phyloP scores from a whole-genome alignment of 768 basidiomycete species.

The Lentinus brumalis region DNA sequence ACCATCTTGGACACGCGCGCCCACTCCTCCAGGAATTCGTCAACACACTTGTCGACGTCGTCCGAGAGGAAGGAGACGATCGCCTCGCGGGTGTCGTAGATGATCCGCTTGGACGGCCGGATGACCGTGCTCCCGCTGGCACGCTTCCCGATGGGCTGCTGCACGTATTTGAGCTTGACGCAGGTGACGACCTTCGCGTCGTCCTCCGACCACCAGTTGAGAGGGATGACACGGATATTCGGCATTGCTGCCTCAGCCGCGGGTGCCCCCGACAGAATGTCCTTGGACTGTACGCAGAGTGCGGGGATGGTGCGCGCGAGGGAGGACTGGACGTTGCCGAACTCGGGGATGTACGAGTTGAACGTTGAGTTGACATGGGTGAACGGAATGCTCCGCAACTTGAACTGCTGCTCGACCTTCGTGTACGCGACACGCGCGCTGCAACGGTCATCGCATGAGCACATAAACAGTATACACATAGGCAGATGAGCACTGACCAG shows the following conservation, averaged over 20 bases:
- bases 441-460: constrained; percentile 1
- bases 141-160: constrained; percentile 77
- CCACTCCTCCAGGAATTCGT: constrained; percentile 92
- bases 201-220: constrained; percentile 90
- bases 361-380: constrained; percentile 67
- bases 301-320: constrained; percentile 79
- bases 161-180: constrained; percentile 88
- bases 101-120: constrained; percentile 83
- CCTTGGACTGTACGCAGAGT: constrained; percentile 77
- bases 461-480: neutral
- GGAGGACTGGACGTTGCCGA: constrained; percentile 67
- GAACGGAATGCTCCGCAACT: constrained; percentile 77
- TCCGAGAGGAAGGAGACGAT: constrained; percentile 88
- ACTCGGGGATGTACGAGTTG: constrained; percentile 41
- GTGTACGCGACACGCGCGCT: constrained; percentile 91
- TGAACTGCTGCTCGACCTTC: constrained; percentile 86
- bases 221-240: constrained; percentile 84
- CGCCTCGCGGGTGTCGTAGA: constrained; percentile 87
- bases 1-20: constrained; percentile 92
- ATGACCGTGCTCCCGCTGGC: constrained; percentile 63
- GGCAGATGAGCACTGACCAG: constrained; percentile 52
- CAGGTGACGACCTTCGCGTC: constrained; percentile 84
- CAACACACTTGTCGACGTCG: constrained; percentile 85
- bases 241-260: constrained; percentile 93
- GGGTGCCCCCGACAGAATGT: constrained; percentile 80